A percentile compares a stretch with the other conserved stretches of the same genome.
phyloP scores from a whole-genome alignment of 2,329 filamentous ascomycete species.

The Xylariaceae sp. region DNA sequence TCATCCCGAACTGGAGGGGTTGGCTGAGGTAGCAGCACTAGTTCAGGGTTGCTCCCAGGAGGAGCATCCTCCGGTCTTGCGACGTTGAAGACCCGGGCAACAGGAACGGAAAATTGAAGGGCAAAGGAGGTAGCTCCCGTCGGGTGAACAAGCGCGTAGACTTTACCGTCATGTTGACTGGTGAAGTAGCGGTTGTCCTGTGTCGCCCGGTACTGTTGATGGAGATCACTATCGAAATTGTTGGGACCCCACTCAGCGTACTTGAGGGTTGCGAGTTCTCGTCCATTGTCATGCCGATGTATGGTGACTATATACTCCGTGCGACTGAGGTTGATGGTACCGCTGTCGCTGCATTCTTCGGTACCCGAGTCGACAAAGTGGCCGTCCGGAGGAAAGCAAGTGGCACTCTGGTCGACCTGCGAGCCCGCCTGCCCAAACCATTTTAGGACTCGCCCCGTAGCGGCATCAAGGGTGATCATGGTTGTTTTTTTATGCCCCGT shows the following conservation, averaged over 20 bases:
- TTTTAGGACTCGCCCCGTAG: slow-evolving; percentile 78
- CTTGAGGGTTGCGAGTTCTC: slow-evolving; percentile 82
- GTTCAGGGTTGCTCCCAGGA: slow-evolving; percentile 67
- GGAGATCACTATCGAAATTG: slow-evolving; percentile 84
- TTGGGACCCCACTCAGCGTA: slow-evolving; percentile 97
- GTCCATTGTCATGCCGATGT: slow-evolving; percentile 71
- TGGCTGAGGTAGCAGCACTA: slow-evolving; percentile 87
- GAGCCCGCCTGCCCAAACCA: slow-evolving; percentile 78
- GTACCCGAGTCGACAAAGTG: slow-evolving; percentile 64
- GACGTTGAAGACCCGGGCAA: slow-evolving; percentile 87
- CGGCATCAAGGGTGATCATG: slow-evolving; percentile 85
- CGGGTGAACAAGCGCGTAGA: slow-evolving; percentile 77
- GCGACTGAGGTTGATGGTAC: slow-evolving; percentile 80
- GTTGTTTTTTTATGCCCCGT: slow-evolving; percentile 90
- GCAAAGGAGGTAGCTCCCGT: slow-evolving; percentile 62
- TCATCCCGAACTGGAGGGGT: slow-evolving; percentile 61
- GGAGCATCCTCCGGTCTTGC: slow-evolving; percentile 71
- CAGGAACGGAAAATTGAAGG: slow-evolving; percentile 73
- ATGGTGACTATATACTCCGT: slow-evolving; percentile 91
- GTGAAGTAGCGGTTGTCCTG: slow-evolving; percentile 90
- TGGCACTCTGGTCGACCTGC: slow-evolving; percentile 70
- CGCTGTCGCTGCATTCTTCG: slow-evolving; percentile 77
- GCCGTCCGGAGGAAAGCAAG: slow-evolving; percentile 71
- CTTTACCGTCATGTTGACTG: slow-evolving; percentile 79
- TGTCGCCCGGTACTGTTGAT: slow-evolving; percentile 76